phyloP scores from a whole-genome alignment of 345 rosid genomes.

The Clarkia xantiana region DNA sequence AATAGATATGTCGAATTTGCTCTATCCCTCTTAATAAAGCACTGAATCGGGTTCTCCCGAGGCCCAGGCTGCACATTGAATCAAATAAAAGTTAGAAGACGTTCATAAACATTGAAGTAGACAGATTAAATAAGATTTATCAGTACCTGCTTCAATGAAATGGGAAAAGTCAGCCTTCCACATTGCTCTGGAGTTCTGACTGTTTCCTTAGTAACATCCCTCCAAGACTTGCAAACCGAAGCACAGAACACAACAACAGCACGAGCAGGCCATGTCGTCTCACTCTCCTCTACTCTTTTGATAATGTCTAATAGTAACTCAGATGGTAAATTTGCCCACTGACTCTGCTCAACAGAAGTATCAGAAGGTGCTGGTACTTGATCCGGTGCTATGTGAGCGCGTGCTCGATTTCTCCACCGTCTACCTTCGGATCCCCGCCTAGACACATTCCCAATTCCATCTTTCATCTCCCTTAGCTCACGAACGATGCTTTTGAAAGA shows the following conservation, averaged over 20 bases:
- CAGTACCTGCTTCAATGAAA: conserved; percentile 68
- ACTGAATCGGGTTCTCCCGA: conserved; percentile 67
- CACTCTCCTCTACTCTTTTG: conserved; percentile 76
- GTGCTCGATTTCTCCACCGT: conserved; percentile 41
- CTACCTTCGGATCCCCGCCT: conserved; percentile 37
- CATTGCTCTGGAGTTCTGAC: conserved; percentile 59
- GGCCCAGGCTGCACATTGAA: conserved; percentile 58
- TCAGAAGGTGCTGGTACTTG: conserved; percentile 18
- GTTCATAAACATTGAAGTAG: not conserved
- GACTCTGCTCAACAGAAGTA: conserved; percentile 40
- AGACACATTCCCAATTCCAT: conserved; percentile 68
- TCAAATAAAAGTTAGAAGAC: not conserved
- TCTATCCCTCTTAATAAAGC: conserved; percentile 75
- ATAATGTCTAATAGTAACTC: conserved; percentile 79
- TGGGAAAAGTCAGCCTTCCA: conserved; percentile 63
- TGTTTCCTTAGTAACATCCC: conserved; percentile 45
- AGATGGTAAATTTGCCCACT: conserved; percentile 77
- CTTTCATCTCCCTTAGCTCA: conserved; percentile 71
- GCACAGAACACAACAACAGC: conserved; percentile 70
- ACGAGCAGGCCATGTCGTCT: conserved; percentile 82
- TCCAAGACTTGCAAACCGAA: conserved; percentile 86
- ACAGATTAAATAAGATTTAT: conserved; percentile 2
- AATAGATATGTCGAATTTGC: conserved; percentile 49
- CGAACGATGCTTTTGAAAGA: conserved; percentile 66
- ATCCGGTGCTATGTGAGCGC: conserved; percentile 75